Conservation (phyloP, 2,329 filamentous ascomycete species). For the Aspergillus calidoustus region DNA sequence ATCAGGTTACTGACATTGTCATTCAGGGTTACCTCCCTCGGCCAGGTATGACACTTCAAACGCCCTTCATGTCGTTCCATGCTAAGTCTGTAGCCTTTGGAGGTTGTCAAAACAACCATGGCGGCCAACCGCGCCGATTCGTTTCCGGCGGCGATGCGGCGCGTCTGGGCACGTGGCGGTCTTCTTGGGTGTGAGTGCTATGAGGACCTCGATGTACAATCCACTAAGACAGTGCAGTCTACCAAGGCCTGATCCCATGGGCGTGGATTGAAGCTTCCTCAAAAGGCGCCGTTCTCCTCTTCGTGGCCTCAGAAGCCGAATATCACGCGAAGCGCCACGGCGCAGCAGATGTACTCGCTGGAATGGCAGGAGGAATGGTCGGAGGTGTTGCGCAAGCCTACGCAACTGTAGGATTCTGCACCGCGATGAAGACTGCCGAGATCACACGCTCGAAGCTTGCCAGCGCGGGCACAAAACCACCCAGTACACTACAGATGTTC, state of each 20-base stretch:
- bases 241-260: slow-evolving; percentile 91
- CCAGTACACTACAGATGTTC: slow-evolving; percentile 60
- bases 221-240: slow-evolving; percentile 62
- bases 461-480: slow-evolving; percentile 78
- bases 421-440: slow-evolving; percentile 99
- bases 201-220: not conserved
- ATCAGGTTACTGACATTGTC: not conserved
- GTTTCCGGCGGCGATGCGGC: not conserved
- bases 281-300: slow-evolving; percentile 96
- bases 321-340: slow-evolving; percentile 83
- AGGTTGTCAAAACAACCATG: slow-evolving; percentile 11
- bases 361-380: slow-evolving; percentile 84
- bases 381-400: slow-evolving; percentile 96
- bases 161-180: slow-evolving; percentile 4
- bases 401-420: slow-evolving; percentile 98
- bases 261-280: slow-evolving; percentile 99
- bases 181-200: not conserved
- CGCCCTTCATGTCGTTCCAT: not conserved
- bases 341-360: slow-evolving; percentile 79
- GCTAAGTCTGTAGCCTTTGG: not conserved
- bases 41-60: not conserved
- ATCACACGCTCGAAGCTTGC: slow-evolving; percentile 93
- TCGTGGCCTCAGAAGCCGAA: slow-evolving; percentile 95
- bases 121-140: slow-evolving; percentile 1
- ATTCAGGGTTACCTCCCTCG: not conserved